Evolutionary conservation across 306 rosid species (phyloP).

Genomic region (Quercus glauca): DNA sequence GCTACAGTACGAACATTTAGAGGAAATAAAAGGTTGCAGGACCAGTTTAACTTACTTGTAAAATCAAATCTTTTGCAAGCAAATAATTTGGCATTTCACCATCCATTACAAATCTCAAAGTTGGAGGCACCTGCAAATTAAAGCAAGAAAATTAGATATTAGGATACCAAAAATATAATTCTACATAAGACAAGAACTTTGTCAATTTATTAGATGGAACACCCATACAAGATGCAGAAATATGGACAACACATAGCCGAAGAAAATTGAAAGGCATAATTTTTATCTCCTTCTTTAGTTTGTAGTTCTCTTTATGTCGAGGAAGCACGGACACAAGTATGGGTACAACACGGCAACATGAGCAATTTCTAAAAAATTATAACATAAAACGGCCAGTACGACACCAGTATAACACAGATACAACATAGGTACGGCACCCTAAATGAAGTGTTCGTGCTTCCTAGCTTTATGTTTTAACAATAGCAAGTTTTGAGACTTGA

Average conservation of each 20-base stretch:
- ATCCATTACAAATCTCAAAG: slow-evolving; percentile 78
- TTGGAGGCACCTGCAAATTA: slow-evolving; percentile 79
- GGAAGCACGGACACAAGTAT: no score
- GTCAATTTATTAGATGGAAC: neutral
- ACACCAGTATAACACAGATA: no score
- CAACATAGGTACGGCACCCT: no score
- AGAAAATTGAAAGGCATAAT: neutral
- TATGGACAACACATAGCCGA: neutral
- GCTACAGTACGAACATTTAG: neutral
- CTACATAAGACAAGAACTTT: neutral
- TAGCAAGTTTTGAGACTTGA: neutral
- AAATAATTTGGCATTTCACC: slow-evolving; percentile 94
- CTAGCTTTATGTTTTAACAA: neutral
- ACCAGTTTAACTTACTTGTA: slow-evolving; percentile 56
- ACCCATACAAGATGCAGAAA: neutral
- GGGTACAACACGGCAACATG: no score
- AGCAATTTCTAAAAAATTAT: no score
- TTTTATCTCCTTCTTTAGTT: neutral
- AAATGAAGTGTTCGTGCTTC: neutral
- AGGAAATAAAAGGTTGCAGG: neutral
- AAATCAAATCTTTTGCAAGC: slow-evolving; percentile 93
- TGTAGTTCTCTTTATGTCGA: neutral
- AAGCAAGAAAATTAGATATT: neutral
- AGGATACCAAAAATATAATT: neutral
- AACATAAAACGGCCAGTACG: no score